Evolutionary conservation across 768 basidiomycete genomes (phyloP).

Genomic region (Sporobolomyces pararoseus): DNA sequence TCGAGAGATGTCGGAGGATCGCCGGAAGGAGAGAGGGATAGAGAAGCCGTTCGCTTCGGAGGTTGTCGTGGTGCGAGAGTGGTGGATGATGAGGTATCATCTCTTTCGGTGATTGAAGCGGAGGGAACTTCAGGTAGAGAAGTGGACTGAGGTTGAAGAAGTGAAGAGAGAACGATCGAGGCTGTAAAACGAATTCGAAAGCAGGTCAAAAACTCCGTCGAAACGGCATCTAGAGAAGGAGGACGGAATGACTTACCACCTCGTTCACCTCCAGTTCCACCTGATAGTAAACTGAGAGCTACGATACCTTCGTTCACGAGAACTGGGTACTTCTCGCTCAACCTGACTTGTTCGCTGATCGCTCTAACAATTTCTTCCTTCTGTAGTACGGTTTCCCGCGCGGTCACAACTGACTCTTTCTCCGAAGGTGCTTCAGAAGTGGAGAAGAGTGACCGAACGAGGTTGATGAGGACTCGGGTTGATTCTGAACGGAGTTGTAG

Average conservation of each 20-base stretch:
- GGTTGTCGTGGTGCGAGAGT: slow-evolving; percentile 53
- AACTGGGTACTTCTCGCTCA: slow-evolving; percentile 74
- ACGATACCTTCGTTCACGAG: slow-evolving; percentile 86
- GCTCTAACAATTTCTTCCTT: slow-evolving; percentile 59
- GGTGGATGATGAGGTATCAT: slow-evolving; percentile 46
- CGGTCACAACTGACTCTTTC: slow-evolving; percentile 49
- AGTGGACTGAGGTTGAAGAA: slow-evolving; percentile 54
- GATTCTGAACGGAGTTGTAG: slow-evolving; percentile 82
- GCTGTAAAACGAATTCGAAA: slow-evolving; percentile 52
- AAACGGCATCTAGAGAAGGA: too few relatives aligned
- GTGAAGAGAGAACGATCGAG: slow-evolving; percentile 60
- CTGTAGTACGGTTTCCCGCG: slow-evolving; percentile 53
- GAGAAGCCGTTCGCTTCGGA: too few relatives aligned
- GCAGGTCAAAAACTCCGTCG: too few relatives aligned
- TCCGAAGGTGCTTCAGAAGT: not conserved
- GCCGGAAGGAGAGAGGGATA: slow-evolving; percentile 17
- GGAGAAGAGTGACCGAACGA: slow-evolving; percentile 29
- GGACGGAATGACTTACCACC: slow-evolving; percentile 59
- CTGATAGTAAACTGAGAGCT: slow-evolving; percentile 67
- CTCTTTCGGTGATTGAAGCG: slow-evolving; percentile 46
- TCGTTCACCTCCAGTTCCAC: slow-evolving; percentile 55
- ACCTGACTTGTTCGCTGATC: slow-evolving; percentile 66
- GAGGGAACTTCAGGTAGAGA: slow-evolving; percentile 52
- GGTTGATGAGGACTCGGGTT: slow-evolving; percentile 79
- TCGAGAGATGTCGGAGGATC: slow-evolving; percentile 49